These are phyloP conservation scores for Glebionis coronaria DNA, from an alignment of 129 eudicot species.

Conservation along the genomic window DNA sequence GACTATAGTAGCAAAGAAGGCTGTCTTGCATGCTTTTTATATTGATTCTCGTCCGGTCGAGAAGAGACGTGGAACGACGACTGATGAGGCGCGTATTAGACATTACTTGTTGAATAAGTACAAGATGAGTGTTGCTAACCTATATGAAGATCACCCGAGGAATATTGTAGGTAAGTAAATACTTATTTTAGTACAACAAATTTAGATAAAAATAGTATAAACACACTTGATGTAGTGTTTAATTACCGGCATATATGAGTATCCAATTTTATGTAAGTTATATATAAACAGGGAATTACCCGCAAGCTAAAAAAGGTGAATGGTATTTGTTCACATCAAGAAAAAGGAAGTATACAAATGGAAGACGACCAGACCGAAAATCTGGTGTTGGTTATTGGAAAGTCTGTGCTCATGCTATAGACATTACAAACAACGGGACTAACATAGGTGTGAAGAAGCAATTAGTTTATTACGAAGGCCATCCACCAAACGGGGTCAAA, in stretches of 20 bases:
- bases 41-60: slow-evolving; percentile 20
- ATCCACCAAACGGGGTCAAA: slow-evolving; percentile 10
- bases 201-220: not conserved
- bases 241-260: not conserved
- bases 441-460: slow-evolving; percentile 17
- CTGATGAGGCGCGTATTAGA: slow-evolving; percentile 21
- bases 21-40: not conserved
- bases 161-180: slow-evolving; percentile 16
- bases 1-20: not conserved
- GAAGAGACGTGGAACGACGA: not conserved
- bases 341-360: slow-evolving; percentile 24
- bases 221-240: not conserved
- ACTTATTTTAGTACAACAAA: not conserved
- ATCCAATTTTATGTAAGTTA: not conserved
- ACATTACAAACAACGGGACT: not conserved
- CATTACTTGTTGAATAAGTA: slow-evolving; percentile 17
- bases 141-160: slow-evolving; percentile 25
- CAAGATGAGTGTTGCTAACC: slow-evolving; percentile 21
- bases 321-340: slow-evolving; percentile 37
- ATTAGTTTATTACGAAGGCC: slow-evolving; percentile 23
- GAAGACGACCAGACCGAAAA: slow-evolving; percentile 20
- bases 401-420: slow-evolving; percentile 24
- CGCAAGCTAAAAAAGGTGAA: slow-evolving; percentile 5
- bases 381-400: slow-evolving; percentile 34
- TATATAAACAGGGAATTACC: slow-evolving; percentile 4